phyloP scores from a whole-genome alignment of 331 rosid species.

The Quercus tomentella region DNA sequence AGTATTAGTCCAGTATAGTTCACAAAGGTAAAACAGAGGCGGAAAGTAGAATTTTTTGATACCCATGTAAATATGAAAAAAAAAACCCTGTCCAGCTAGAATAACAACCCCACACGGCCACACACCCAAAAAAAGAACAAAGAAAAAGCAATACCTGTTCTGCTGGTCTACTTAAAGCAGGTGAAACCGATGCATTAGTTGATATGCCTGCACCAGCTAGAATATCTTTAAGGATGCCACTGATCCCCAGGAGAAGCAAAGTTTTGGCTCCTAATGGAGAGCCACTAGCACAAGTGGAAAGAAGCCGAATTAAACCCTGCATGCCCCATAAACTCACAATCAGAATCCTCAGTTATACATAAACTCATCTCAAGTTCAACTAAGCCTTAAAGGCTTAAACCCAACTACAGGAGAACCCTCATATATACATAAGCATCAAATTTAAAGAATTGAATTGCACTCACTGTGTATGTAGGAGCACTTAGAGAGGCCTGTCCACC shows the following conservation, averaged over 20 bases:
- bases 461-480: constrained; percentile 88
- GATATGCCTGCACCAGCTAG: constrained; percentile 87
- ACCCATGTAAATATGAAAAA: not conserved
- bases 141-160: constrained; percentile 66
- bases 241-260: constrained; percentile 82
- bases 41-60: not conserved
- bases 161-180: constrained; percentile 82
- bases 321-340: constrained; percentile 26
- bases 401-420: not conserved
- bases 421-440: not conserved
- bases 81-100: not conserved
- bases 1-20: not conserved
- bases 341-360: not conserved
- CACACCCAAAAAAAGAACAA: not conserved
- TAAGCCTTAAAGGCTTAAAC: not conserved
- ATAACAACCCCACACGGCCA: not conserved
- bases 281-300: constrained; percentile 97
- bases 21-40: not conserved
- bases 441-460: constrained; percentile 15
- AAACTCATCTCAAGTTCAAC: not conserved
- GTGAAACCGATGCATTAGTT: constrained; percentile 75
- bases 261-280: constrained; percentile 94
- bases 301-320: constrained; percentile 98
- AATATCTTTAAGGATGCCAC: constrained; percentile 94
- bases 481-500: constrained; percentile 97